These are phyloP conservation scores for Leccinellum albellum DNA, from an alignment of 768 basidiomycete genomes.

Conservation along the genomic window DNA sequence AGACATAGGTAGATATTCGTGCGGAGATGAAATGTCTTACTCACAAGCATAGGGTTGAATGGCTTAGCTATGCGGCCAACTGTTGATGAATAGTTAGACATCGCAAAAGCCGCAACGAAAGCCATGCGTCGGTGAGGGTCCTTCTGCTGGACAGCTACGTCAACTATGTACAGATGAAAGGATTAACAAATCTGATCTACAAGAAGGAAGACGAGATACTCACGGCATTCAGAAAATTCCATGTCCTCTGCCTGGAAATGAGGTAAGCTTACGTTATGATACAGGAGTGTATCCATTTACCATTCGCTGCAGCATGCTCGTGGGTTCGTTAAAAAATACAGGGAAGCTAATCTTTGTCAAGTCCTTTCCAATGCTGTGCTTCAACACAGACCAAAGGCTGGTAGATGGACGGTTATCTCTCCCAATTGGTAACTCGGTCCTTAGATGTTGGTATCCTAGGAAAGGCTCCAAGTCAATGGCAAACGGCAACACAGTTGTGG, in stretches of 20 bases:
- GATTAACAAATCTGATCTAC: constrained; percentile 4
- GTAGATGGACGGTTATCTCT: constrained; percentile 82
- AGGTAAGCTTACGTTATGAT: not conserved
- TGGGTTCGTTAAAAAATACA: constrained; percentile 90
- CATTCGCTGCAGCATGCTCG: constrained; percentile 97
- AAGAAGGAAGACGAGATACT: constrained; percentile 27
- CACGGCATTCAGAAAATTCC: constrained; percentile 92
- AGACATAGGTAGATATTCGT: not conserved
- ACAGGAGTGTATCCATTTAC: constrained; percentile 32
- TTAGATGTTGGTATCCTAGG: constrained; percentile 62
- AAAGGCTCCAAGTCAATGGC: constrained; percentile 47
- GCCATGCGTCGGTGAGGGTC: constrained; percentile 83
- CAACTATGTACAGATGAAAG: constrained; percentile 48
- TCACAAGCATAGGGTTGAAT: constrained; percentile 91
- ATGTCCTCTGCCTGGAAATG: constrained; percentile 78
- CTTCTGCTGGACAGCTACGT: constrained; percentile 71
- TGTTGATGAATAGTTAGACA: constrained; percentile 96
- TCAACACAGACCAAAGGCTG: constrained; percentile 92
- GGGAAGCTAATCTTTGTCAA: constrained; percentile 94
- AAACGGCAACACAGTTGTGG: constrained; percentile 32
- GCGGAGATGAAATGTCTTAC: constrained; percentile 23
- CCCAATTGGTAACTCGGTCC: constrained; percentile 57
- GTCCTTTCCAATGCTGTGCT: constrained; percentile 94
- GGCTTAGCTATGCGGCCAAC: constrained; percentile 96
- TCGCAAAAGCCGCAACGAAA: constrained; percentile 93